Evolutionary conservation across 2,329 filamentous ascomycete genomes (phyloP), one percentile per base, ranked within the genome.

Genomic region (Pyrenochaeta sp.): DNA sequence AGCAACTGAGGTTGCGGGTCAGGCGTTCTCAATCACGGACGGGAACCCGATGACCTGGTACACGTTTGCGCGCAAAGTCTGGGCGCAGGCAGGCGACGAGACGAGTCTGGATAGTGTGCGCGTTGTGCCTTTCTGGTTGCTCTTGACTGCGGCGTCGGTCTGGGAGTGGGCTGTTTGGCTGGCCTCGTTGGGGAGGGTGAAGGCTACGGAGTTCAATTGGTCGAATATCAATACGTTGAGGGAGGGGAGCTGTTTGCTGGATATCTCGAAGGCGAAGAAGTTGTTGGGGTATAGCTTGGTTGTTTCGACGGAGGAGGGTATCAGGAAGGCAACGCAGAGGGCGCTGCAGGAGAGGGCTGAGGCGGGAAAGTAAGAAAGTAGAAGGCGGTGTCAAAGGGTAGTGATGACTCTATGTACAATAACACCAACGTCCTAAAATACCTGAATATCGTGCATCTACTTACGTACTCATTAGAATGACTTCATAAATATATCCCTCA

Each of bases 11-110:
- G 24, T 43, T 6, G 43, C 39, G 15, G 48, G 48, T 8, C 44
- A 51, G 27, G 32, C 44, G 6, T 51, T 48, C 26, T 51, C 43
- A 24, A 30, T 48, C n/a, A 40, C 44, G 15, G 44, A 51, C 11
- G 48, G 44, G 3, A 36, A 27, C 4, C 43, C 48, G 2, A 37
- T 47, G 18, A 17, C 15, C n/a, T 48, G 47, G 24, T 51, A 40
- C 35, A 40, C 40, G 28, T 51, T 51, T 35, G 30, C 27, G 3
- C 26, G 39, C 6, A 35, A 32, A 10, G 17, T 49, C 2, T 44
- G 41, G 46, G 32, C 28, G 5, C 22, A 29, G 11, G 41, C 46
- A 7, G 46, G 46, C 3, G 46, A 49, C 24, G n/a, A 41, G 34
- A 32, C 15, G 7, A 22, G 4, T 11, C 11, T 14, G 6, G 23